Percentiles rank a stretch among this genome's conserved stretches.
Evolutionary conservation across 2,329 filamentous ascomycete genomes (phyloP).

Genomic region (Botrytis hyacinthi): DNA sequence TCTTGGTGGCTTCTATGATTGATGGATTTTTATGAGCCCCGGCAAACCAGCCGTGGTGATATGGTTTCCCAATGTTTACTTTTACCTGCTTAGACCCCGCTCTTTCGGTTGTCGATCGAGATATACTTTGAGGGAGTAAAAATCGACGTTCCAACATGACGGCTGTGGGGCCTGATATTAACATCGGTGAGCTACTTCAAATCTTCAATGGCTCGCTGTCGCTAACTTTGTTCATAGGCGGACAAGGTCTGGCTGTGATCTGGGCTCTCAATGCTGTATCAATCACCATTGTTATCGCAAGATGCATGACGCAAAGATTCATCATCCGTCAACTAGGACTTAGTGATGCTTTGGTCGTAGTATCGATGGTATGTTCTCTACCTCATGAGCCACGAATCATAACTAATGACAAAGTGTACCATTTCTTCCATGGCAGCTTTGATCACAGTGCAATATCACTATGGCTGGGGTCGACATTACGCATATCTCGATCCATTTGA

Average conservation of each 20-base stretch:
- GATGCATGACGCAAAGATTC: slow-evolving; percentile 23
- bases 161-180: slow-evolving; percentile 11
- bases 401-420: not conserved
- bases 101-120: not conserved
- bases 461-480: slow-evolving; percentile 27
- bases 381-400: too few relatives aligned
- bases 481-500: slow-evolving; percentile 22
- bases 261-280: slow-evolving; percentile 24
- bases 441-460: slow-evolving; percentile 24
- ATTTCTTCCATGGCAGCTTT: slow-evolving; percentile 17
- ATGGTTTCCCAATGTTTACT: not conserved
- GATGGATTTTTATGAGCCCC: not conserved
- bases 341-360: slow-evolving; percentile 24
- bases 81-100: not conserved
- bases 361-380: slow-evolving; percentile 20
- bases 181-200: not conserved
- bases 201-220: not conserved
- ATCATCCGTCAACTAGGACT: slow-evolving; percentile 22
- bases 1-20: not conserved
- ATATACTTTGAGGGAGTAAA: not conserved
- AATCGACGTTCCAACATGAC: not conserved
- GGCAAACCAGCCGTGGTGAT: not conserved
- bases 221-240: not conserved
- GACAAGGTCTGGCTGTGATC: slow-evolving; percentile 18
- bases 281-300: slow-evolving; percentile 21